phyloP scores from a whole-genome alignment of 345 rosid species.

The Melaleuca quinquenervia region DNA sequence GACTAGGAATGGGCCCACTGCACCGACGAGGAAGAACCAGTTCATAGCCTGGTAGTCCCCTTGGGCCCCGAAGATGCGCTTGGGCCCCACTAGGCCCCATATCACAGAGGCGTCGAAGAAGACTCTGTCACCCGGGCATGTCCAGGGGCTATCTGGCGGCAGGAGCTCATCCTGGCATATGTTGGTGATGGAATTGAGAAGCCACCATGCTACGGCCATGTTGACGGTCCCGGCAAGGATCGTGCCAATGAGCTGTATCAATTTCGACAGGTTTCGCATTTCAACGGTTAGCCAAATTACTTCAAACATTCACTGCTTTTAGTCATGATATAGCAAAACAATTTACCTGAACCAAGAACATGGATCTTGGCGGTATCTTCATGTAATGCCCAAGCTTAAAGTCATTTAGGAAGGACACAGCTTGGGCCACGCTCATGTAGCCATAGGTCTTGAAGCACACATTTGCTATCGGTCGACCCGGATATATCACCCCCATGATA shows the following conservation, averaged over 20 bases:
- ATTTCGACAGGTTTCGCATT: not conserved
- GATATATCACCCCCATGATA: slow-evolving; percentile 68
- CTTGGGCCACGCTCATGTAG: slow-evolving; percentile 86
- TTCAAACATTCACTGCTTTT: not conserved
- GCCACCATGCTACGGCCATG: slow-evolving; percentile 74
- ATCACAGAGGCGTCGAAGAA: slow-evolving; percentile 84
- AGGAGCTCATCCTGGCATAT: slow-evolving; percentile 8
- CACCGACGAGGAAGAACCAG: slow-evolving; percentile 80
- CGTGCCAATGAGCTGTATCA: slow-evolving; percentile 61
- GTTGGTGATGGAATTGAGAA: slow-evolving; percentile 44
- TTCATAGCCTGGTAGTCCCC: slow-evolving; percentile 70
- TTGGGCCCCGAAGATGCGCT: slow-evolving; percentile 50
- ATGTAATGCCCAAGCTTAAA: slow-evolving; percentile 92
- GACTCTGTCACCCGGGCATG: slow-evolving; percentile 28
- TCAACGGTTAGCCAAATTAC: not conserved
- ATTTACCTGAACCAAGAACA: slow-evolving; percentile 84
- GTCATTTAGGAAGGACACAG: slow-evolving; percentile 82
- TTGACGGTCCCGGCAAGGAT: slow-evolving; percentile 76
- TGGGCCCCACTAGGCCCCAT: slow-evolving; percentile 84
- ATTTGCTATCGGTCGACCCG: slow-evolving; percentile 84
- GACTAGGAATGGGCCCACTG: slow-evolving; percentile 55
- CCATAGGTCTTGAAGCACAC: slow-evolving; percentile 91
- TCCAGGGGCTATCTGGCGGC: not conserved
- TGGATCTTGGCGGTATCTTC: slow-evolving; percentile 92
- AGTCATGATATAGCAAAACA: not conserved